Percentiles rank a stretch among this genome's conserved stretches.
Conservation (phyloP, 208 protist species). For the Vickermania spadyakhi region DNA sequence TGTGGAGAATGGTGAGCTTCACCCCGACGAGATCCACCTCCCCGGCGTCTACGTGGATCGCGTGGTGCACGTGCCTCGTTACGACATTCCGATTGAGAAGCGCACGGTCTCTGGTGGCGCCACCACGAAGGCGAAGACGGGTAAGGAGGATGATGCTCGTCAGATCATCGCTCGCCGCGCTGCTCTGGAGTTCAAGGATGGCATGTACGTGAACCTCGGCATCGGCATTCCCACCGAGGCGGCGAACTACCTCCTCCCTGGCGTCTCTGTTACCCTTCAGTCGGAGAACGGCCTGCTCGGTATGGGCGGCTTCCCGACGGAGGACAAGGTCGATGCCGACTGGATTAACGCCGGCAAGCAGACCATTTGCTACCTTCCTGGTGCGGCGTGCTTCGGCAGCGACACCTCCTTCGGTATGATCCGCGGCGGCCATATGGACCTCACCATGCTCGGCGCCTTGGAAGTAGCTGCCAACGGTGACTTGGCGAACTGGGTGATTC, state of each 20-base stretch:
- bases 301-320: constrained; percentile 78
- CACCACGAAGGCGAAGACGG: neutral
- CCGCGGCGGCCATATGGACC: constrained; percentile 92
- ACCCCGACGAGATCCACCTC: constrained; percentile 93
- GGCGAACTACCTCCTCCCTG: constrained; percentile 65
- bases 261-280: constrained; percentile 77
- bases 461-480: constrained; percentile 92
- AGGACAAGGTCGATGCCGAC: constrained; percentile 77
- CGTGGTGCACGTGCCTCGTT: constrained; percentile 62
- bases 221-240: constrained; percentile 93
- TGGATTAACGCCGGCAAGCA: constrained; percentile 94
- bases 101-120: constrained; percentile 13
- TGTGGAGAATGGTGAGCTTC: constrained; percentile 87
- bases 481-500: constrained; percentile 97
- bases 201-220: constrained; percentile 92
- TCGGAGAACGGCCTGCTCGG: constrained; percentile 86
- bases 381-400: constrained; percentile 89
- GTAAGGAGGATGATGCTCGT: constrained; percentile 18
- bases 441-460: constrained; percentile 96
- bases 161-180: constrained; percentile 84
- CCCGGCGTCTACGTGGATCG: constrained; percentile 93
- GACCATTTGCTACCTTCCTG: constrained; percentile 92
- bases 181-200: constrained; percentile 88
- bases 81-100: constrained; percentile 40
- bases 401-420: constrained; percentile 96